Evolutionary conservation across 192 early-diverging fungal species (phyloP).

Genomic region (Coemansia sp.): DNA sequence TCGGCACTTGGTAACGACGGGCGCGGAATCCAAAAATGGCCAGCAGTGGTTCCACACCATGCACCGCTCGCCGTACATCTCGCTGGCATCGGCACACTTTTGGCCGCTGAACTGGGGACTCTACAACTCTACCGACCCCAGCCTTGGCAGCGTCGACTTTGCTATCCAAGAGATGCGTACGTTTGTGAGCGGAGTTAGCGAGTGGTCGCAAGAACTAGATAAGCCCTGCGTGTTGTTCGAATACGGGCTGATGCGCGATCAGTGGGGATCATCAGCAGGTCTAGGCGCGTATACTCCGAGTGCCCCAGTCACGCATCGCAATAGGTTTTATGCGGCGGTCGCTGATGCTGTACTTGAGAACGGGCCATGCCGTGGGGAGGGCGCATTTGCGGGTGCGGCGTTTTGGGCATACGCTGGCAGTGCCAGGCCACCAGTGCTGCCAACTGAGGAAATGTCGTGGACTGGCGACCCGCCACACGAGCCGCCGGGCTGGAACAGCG

Average conservation of each 20-base stretch:
- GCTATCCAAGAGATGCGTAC: conserved; percentile 47
- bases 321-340: conserved; percentile 59
- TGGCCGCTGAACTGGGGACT: conserved; percentile 63
- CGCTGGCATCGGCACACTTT: conserved; percentile 60
- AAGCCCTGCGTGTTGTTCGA: conserved; percentile 64
- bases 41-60: conserved; percentile 56
- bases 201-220: conserved; percentile 55
- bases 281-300: conserved; percentile 45
- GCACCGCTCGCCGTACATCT: conserved; percentile 53
- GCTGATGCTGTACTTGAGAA: conserved; percentile 18
- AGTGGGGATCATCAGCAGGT: conserved; percentile 37
- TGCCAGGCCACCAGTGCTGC: conserved; percentile 47
- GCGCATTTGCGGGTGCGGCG: conserved; percentile 51
- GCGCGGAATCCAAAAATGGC: conserved; percentile 67
- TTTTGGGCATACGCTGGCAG: conserved; percentile 71
- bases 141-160: conserved; percentile 22
- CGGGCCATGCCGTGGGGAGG: conserved; percentile 23
- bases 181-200: conserved; percentile 49
- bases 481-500: conserved; percentile 66
- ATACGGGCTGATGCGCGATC: conserved; percentile 60
- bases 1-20: conserved; percentile 63
- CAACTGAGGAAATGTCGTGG: conserved; percentile 44
- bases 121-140: conserved; percentile 59
- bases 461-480: conserved; percentile 66
- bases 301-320: conserved; percentile 57